Percentiles rank a stretch among this genome's conserved stretches.
phyloP scores from a whole-genome alignment of 1,139 yeast species.

The Blastobotrys malaysiensis region DNA sequence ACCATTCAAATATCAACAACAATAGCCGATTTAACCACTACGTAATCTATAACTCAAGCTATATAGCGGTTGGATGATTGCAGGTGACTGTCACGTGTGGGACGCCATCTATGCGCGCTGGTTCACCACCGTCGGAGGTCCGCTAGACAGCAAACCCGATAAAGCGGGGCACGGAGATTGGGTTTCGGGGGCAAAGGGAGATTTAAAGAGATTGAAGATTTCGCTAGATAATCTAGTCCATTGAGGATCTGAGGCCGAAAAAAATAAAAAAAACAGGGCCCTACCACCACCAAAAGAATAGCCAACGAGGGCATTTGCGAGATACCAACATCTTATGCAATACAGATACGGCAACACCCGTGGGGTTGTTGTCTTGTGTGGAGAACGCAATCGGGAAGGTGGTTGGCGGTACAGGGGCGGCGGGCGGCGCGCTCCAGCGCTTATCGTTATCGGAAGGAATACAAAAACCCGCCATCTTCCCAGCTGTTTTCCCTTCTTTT shows the following conservation, averaged over 20 bases:
- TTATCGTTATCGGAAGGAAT: background rate
- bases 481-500: background rate
- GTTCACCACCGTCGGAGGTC: background rate
- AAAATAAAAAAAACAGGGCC: background rate
- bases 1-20: no score
- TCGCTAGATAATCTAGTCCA: background rate
- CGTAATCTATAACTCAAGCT: no score
- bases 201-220: background rate
- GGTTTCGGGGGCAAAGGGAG: background rate
- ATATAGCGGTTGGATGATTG: background rate
- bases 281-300: background rate
- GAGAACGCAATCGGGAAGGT: background rate
- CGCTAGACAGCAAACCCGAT: background rate
- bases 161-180: background rate
- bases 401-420: background rate
- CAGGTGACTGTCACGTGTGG: background rate
- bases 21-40: no score
- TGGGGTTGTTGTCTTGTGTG: background rate
- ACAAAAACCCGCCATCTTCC: background rate
- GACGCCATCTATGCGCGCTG: background rate
- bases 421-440: background rate
- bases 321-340: background rate
- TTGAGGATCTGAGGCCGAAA: background rate
- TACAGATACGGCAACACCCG: slow-evolving; percentile 1
- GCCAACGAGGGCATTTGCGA: background rate